A percentile compares a stretch with the other conserved stretches of the same genome.
These are phyloP conservation scores for Xerophyta viscosa DNA, from an alignment of 106 monocot species.

Conservation along the genomic window DNA sequence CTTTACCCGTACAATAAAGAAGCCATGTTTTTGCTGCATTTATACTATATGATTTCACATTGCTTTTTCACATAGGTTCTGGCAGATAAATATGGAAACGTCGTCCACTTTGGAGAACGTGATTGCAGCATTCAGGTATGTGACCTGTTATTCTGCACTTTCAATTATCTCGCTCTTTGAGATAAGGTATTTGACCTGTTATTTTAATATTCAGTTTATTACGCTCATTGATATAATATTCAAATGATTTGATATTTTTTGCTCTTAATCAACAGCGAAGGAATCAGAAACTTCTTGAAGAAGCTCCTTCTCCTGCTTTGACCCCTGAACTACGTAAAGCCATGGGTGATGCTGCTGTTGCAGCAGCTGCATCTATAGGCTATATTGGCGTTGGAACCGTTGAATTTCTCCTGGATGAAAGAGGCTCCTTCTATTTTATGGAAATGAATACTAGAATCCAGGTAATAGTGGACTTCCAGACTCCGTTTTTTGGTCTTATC, in stretches of 20 bases:
- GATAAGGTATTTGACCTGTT: too few relatives aligned
- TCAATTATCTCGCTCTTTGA: too few relatives aligned
- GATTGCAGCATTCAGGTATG: conserved; percentile 97
- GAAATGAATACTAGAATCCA: conserved; percentile 99
- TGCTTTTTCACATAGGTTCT: conserved; percentile 44
- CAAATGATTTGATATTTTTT: too few relatives aligned
- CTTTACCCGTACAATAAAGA: too few relatives aligned
- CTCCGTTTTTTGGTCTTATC: too few relatives aligned
- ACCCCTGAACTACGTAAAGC: conserved; percentile 84
- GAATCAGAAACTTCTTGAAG: conserved; percentile 92
- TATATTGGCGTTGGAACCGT: conserved; percentile 95
- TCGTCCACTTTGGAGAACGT: conserved; percentile 94
- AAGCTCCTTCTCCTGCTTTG: conserved; percentile 94
- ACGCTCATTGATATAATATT: too few relatives aligned
- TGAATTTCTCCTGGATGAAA: conserved; percentile 91
- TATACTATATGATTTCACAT: too few relatives aligned
- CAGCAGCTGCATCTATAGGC: conserved; percentile 90
- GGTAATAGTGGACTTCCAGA: too few relatives aligned
- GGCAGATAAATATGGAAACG: conserved; percentile 91
- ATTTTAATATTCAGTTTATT: too few relatives aligned
- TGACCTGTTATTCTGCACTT: too few relatives aligned
- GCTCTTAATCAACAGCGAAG: conserved; percentile 81
- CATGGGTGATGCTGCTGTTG: conserved; percentile 96
- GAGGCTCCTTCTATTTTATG: conserved; percentile 87
- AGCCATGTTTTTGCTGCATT: too few relatives aligned